Evolutionary conservation across 2,329 filamentous ascomycete species (phyloP).

Genomic region (Metarhizium album): DNA sequence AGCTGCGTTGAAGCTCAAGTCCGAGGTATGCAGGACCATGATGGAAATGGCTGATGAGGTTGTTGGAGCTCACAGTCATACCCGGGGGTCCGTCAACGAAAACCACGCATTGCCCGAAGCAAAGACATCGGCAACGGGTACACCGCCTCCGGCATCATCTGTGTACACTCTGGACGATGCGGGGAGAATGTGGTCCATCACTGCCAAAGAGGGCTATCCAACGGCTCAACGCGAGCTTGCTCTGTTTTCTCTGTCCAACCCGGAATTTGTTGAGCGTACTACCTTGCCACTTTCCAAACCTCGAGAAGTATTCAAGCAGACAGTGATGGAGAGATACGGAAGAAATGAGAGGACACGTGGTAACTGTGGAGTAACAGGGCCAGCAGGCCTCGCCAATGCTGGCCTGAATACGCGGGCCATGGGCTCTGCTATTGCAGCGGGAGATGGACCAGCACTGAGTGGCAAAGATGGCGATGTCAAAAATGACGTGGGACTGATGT

Average conservation of each 20-base stretch:
- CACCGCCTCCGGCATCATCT: conserved; percentile 39
- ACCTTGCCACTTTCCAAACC: conserved; percentile 77
- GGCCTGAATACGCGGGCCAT: conserved; percentile 13
- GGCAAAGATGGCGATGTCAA: conserved; percentile 40
- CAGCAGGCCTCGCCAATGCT: conserved; percentile 14
- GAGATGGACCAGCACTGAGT: conserved; percentile 13
- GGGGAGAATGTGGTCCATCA: conserved; percentile 82
- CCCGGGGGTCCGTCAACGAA: conserved; percentile 37
- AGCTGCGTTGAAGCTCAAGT: conserved; percentile 78
- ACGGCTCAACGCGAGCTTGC: conserved; percentile 88
- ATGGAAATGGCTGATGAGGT: conserved; percentile 50
- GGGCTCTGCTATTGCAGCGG: conserved; percentile 11
- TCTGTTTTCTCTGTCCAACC: conserved; percentile 85
- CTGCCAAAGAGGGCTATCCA: conserved; percentile 75
- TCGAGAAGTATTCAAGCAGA: conserved; percentile 80
- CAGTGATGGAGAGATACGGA: conserved; percentile 64
- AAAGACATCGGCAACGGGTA: conserved; percentile 26
- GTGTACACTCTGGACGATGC: conserved; percentile 69
- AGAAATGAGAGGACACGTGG: conserved; percentile 22
- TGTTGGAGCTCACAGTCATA: conserved; percentile 51
- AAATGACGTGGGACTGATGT: conserved; percentile 82
- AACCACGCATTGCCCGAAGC: conserved; percentile 16
- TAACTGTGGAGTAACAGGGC: conserved; percentile 13
- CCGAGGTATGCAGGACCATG: conserved; percentile 74
- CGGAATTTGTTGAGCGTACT: conserved; percentile 70